These are phyloP conservation scores for Mrakiaceae sp. DNA, from an alignment of 1,284 basidiomycete species.

Conservation along the genomic window DNA sequence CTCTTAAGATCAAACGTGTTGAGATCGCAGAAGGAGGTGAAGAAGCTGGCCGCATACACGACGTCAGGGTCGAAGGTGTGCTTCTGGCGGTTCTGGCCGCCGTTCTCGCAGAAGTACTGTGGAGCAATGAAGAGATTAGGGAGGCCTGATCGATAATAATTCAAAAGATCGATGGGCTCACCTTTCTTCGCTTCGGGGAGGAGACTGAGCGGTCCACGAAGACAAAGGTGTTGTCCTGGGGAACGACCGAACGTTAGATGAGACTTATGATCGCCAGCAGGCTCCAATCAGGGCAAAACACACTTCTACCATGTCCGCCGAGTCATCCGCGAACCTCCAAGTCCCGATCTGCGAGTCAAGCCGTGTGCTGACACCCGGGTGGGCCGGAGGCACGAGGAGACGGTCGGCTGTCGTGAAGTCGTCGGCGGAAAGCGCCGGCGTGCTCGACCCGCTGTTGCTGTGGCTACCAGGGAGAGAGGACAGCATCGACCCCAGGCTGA, in stretches of 20 bases:
- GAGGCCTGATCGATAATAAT: no score
- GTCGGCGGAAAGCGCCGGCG: background rate
- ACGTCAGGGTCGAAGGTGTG: constrained; percentile 31
- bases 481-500: background rate
- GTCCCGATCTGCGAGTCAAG: constrained; percentile 27
- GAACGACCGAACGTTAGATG: background rate
- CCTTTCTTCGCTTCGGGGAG: constrained; percentile 31
- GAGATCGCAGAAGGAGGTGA: constrained; percentile 23
- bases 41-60: constrained; percentile 17
- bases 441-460: no score
- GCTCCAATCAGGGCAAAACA: background rate
- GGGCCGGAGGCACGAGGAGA: background rate
- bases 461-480: no score
- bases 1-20: constrained; percentile 23
- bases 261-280: background rate
- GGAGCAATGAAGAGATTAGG: no score
- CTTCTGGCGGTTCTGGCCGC: constrained; percentile 21
- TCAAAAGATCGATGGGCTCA: background rate
- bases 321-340: constrained; percentile 33
- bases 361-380: background rate
- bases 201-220: constrained; percentile 31
- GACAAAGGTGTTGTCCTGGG: constrained; percentile 35
- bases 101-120: no score
- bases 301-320: constrained; percentile 33
- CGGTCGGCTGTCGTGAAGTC: constrained; percentile 14